These are phyloP conservation scores for Sphaerobolus stellatus DNA, from an alignment of 1,284 basidiomycete species.

Conservation along the genomic window DNA sequence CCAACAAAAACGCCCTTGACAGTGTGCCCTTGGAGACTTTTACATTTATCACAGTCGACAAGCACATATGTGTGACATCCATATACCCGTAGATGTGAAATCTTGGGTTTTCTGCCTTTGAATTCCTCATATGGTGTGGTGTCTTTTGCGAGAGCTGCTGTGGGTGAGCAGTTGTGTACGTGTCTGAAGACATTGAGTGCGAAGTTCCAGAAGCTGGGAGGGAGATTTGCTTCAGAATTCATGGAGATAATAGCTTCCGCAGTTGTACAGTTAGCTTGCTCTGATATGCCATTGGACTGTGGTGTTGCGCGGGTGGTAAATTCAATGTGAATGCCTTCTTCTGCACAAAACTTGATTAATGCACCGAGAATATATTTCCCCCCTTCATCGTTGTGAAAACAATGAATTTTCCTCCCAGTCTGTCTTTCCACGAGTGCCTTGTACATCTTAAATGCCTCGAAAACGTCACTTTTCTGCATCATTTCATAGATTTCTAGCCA, in stretches of 20 bases:
- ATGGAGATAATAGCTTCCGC: neutral
- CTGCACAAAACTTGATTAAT: slow-evolving; percentile 32
- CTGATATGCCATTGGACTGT: slow-evolving; percentile 28
- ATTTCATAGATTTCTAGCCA: slow-evolving; percentile 17
- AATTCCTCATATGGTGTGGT: neutral
- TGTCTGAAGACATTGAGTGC: slow-evolving; percentile 14
- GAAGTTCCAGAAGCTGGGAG: slow-evolving; percentile 17
- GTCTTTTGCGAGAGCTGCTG: slow-evolving; percentile 10
- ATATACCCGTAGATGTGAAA: slow-evolving; percentile 30
- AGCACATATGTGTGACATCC: slow-evolving; percentile 36
- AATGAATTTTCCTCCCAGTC: slow-evolving; percentile 21
- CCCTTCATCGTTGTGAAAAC: slow-evolving; percentile 31
- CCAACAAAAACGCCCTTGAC: slow-evolving; percentile 37
- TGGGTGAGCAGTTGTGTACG: slow-evolving; percentile 14
- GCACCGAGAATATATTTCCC: slow-evolving; percentile 24
- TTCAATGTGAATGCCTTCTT: slow-evolving; percentile 23
- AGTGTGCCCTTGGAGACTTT: slow-evolving; percentile 28
- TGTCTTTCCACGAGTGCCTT: slow-evolving; percentile 20
- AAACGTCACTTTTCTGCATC: slow-evolving; percentile 19
- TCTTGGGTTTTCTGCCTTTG: slow-evolving; percentile 22
- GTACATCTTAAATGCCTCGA: slow-evolving; percentile 22
- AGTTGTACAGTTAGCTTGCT: slow-evolving; percentile 25
- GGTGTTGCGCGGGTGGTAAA: slow-evolving; percentile 20
- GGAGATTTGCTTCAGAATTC: slow-evolving; percentile 13
- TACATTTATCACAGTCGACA: slow-evolving; percentile 29